Evolutionary conservation across 768 basidiomycete species (phyloP).

Genomic region (Ramaria sp.): DNA sequence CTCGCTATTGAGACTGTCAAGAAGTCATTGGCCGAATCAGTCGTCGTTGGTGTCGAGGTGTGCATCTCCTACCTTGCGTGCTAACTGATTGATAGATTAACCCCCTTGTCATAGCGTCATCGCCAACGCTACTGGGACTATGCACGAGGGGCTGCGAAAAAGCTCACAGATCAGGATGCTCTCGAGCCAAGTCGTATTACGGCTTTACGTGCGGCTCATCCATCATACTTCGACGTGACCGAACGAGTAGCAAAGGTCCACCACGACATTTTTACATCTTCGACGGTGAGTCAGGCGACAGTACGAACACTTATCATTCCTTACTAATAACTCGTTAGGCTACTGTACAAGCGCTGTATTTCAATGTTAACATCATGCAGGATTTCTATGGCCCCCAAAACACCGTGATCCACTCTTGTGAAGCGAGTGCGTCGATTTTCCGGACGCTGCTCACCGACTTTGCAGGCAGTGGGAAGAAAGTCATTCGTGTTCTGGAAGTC

Average conservation of each 20-base stretch:
- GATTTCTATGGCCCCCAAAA: conserved; percentile 6
- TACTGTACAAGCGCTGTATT: conserved; percentile 8
- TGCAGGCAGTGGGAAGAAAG: conserved; percentile 10
- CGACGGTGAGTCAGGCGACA: background rate
- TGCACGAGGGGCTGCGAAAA: background rate
- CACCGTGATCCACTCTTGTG: conserved; percentile 9
- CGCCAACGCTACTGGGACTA: conserved; percentile 7
- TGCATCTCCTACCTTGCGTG: background rate
- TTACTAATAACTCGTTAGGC: background rate
- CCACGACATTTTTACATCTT: background rate
- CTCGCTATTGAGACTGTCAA: conserved; percentile 3
- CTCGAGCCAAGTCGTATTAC: background rate
- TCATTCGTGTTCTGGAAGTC: conserved; percentile 15
- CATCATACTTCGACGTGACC: conserved; percentile 2
- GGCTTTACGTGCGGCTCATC: background rate
- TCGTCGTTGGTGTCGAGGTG: conserved; percentile 3
- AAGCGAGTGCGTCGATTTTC: conserved; percentile 7
- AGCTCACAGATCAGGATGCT: background rate
- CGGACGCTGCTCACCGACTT: conserved; percentile 10
- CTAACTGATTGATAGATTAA: background rate
- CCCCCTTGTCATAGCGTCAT: conserved; percentile 2
- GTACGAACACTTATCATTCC: background rate
- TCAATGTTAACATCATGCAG: conserved; percentile 6
- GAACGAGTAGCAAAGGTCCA: conserved; percentile 5
- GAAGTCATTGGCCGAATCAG: background rate